Evolutionary conservation across 768 basidiomycete genomes (phyloP).

Genomic region (Tremella fuciformis): DNA sequence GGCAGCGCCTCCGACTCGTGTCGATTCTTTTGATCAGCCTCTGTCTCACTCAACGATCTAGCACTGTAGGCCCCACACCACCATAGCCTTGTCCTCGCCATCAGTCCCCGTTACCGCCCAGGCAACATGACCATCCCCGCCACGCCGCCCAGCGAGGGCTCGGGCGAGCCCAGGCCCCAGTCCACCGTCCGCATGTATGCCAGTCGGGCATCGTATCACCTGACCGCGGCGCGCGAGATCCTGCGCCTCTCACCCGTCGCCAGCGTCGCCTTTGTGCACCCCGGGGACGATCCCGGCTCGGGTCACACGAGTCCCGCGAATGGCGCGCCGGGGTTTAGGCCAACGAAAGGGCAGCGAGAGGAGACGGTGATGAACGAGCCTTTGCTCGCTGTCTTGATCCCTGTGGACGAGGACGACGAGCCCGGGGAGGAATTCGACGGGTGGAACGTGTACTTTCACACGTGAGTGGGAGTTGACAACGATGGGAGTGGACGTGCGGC

Average conservation of each 20-base stretch:
- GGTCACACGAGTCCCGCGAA: too few species aligned
- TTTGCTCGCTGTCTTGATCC: slow-evolving; percentile 10
- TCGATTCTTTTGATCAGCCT: too few species aligned
- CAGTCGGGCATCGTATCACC: slow-evolving; percentile 16
- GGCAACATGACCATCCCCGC: too few species aligned
- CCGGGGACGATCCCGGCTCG: slow-evolving; percentile 11
- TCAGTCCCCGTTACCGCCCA: too few species aligned
- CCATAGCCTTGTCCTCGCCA: too few species aligned
- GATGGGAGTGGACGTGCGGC: too few species aligned
- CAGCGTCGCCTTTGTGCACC: slow-evolving; percentile 22
- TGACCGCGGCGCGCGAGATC: slow-evolving; percentile 14
- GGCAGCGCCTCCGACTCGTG: too few species aligned
- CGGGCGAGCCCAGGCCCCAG: slow-evolving; percentile 1
- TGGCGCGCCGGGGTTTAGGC: too few species aligned
- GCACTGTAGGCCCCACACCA: too few species aligned
- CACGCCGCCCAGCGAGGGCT: too few species aligned
- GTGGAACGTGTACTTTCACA: slow-evolving; percentile 22
- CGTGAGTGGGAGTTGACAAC: slow-evolving; percentile 10
- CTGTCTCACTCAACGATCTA: too few species aligned
- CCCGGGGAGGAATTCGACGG: neutral
- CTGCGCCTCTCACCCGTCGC: slow-evolving; percentile 14
- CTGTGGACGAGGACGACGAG: slow-evolving; percentile 20
- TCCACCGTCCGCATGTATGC: slow-evolving; percentile 17
- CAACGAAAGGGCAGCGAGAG: neutral
- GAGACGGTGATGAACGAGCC: slow-evolving; percentile 26